Evolutionary conservation across 306 rosid species (phyloP).

Genomic region (Medicago arabica): DNA sequence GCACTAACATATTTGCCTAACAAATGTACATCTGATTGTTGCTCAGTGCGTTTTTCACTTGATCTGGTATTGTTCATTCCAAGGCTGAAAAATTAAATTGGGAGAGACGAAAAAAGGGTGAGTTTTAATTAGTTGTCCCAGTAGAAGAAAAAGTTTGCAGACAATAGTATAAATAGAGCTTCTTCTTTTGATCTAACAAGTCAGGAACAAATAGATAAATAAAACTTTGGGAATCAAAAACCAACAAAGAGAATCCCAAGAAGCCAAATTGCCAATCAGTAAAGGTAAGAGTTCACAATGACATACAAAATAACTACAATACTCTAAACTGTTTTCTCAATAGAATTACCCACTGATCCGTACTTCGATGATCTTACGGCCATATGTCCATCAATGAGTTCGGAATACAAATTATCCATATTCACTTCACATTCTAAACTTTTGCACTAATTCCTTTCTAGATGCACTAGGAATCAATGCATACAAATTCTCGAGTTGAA

Average conservation of each 20-base stretch:
- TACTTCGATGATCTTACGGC: background rate
- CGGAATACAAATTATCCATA: background rate
- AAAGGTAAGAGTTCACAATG: slow-evolving; percentile 8
- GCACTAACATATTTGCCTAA: slow-evolving; percentile 40
- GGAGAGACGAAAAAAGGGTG: background rate
- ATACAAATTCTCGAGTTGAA: background rate
- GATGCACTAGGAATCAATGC: background rate
- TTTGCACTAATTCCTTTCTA: background rate
- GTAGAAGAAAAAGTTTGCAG: slow-evolving; percentile 21
- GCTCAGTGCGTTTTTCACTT: slow-evolving; percentile 47
- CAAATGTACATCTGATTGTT: slow-evolving; percentile 43
- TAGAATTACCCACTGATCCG: background rate
- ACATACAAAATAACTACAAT: slow-evolving; percentile 26
- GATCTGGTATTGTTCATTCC: slow-evolving; percentile 48
- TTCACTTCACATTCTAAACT: slow-evolving; percentile 10
- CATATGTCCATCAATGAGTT: slow-evolving; percentile 9
- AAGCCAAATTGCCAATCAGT: slow-evolving; percentile 22
- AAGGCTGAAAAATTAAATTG: slow-evolving; percentile 47
- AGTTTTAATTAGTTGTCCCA: slow-evolving; percentile 25
- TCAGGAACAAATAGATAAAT: no score
- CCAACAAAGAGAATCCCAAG: slow-evolving; percentile 16
- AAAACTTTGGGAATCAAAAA: slow-evolving; percentile 14
- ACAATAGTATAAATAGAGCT: slow-evolving; percentile 5
- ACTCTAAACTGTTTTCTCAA: background rate
- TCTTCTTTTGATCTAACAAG: no score